Percentiles rank a stretch among this genome's conserved stretches.
Evolutionary conservation across 202 grass and related monocot genomes (phyloP).

Genomic region (Bolboschoenoplectus hybrid): DNA sequence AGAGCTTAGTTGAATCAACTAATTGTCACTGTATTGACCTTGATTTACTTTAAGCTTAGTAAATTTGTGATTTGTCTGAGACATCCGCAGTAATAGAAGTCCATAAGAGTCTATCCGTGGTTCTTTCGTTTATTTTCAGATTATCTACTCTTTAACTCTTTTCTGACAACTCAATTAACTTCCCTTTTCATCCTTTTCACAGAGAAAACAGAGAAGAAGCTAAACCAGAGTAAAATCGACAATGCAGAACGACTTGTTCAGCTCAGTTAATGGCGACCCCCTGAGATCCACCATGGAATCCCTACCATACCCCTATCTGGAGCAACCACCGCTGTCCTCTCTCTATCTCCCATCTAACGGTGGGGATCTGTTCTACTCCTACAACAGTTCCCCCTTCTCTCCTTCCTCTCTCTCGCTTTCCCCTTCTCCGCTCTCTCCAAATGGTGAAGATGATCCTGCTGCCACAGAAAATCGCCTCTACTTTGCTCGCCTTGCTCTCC

Average conservation of each 20-base stretch:
- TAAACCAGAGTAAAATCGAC: constrained; percentile 27
- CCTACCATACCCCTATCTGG: constrained; percentile 51
- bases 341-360: constrained; percentile 42
- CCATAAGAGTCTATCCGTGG: neutral
- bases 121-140: neutral
- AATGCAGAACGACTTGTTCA: constrained; percentile 67
- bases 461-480: constrained; percentile 60
- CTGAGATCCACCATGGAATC: constrained; percentile 44
- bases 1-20: neutral
- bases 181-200: neutral
- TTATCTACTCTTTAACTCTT: neutral
- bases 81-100: neutral
- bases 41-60: constrained; percentile 9
- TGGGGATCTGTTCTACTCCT: constrained; percentile 55
- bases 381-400: constrained; percentile 35
- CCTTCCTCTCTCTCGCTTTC: constrained; percentile 50
- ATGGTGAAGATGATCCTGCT: constrained; percentile 32
- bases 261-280: constrained; percentile 47
- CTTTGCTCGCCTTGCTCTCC: constrained; percentile 66
- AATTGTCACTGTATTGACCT: neutral
- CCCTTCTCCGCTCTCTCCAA: constrained; percentile 53
- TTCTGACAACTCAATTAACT: constrained; percentile 1
- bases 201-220: constrained; percentile 18
- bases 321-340: constrained; percentile 50
- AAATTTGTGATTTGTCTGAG: neutral